These are phyloP conservation scores for Ophiobolus disseminans DNA, from an alignment of 2,329 filamentous ascomycete genomes.

Conservation along the genomic window DNA sequence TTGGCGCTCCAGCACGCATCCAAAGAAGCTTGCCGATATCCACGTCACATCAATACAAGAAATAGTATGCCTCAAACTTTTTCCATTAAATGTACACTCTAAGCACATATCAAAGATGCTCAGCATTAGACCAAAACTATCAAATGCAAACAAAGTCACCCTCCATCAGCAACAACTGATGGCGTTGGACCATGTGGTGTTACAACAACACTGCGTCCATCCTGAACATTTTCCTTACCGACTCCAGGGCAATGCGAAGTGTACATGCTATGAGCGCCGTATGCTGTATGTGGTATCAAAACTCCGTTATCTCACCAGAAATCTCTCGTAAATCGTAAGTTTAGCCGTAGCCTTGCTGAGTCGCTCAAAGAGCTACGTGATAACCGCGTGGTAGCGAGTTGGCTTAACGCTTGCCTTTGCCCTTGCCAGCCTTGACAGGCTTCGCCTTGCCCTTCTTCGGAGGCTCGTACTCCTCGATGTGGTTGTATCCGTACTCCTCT, in stretches of 20 bases:
- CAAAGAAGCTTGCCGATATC: too few species aligned
- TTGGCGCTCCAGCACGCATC: too few species aligned
- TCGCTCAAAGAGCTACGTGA: neutral
- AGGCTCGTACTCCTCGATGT: conserved; percentile 62
- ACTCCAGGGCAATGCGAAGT: conserved; percentile 26
- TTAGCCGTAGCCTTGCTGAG: neutral
- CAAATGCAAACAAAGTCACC: neutral
- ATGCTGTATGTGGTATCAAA: conserved; percentile 29
- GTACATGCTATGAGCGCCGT: conserved; percentile 17
- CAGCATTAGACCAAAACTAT: too few species aligned
- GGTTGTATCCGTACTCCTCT: conserved; percentile 64
- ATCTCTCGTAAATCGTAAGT: conserved; percentile 30
- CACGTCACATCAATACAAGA: too few species aligned
- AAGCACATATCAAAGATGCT: neutral
- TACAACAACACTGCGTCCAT: neutral
- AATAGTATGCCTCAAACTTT: too few species aligned
- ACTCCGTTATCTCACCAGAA: conserved; percentile 26
- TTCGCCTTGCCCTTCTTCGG: conserved; percentile 56
- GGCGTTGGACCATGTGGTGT: neutral
- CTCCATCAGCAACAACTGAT: neutral
- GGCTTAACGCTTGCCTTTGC: conserved; percentile 34
- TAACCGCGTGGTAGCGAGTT: neutral
- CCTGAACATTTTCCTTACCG: conserved; percentile 3
- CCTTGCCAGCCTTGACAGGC: conserved; percentile 36
- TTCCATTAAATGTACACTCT: conserved; percentile 1